A percentile compares a stretch with the other conserved stretches of the same genome.
These are phyloP conservation scores for Aureobasidium musti DNA, from an alignment of 2,329 filamentous ascomycete genomes.

Conservation along the genomic window DNA sequence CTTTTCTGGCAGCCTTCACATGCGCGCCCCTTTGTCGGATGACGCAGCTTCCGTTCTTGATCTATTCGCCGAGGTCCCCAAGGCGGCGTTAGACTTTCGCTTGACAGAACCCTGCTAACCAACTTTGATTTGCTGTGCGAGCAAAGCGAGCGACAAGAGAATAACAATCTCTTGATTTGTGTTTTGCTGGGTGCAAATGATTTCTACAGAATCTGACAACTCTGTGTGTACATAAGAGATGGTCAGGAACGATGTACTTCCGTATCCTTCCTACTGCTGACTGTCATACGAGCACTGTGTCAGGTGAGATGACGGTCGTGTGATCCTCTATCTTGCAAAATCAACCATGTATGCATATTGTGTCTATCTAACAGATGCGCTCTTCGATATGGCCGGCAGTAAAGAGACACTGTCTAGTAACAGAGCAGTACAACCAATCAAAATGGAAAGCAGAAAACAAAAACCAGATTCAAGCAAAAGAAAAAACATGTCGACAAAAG, in stretches of 20 bases:
- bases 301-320: not conserved
- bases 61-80: not conserved
- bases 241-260: not conserved
- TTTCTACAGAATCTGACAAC: not conserved
- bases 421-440: no score
- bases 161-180: not conserved
- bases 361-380: not conserved
- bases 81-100: not conserved
- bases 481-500: not conserved
- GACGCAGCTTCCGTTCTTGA: conserved; percentile 14
- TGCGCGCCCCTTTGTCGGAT: conserved; percentile 3
- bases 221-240: not conserved
- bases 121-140: not conserved
- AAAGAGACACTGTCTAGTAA: no score
- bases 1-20: conserved; percentile 8
- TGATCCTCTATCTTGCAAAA: not conserved
- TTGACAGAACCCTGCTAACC: conserved; percentile 10
- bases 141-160: not conserved
- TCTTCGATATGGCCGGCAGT: not conserved
- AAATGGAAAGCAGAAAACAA: not conserved
- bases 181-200: not conserved
- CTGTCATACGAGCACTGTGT: not conserved
- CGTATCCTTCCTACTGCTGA: not conserved
- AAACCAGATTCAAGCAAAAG: not conserved
- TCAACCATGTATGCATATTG: not conserved